These are phyloP conservation scores for Fusarium burgessii DNA, from an alignment of 2,329 filamentous ascomycete genomes.

Conservation along the genomic window DNA sequence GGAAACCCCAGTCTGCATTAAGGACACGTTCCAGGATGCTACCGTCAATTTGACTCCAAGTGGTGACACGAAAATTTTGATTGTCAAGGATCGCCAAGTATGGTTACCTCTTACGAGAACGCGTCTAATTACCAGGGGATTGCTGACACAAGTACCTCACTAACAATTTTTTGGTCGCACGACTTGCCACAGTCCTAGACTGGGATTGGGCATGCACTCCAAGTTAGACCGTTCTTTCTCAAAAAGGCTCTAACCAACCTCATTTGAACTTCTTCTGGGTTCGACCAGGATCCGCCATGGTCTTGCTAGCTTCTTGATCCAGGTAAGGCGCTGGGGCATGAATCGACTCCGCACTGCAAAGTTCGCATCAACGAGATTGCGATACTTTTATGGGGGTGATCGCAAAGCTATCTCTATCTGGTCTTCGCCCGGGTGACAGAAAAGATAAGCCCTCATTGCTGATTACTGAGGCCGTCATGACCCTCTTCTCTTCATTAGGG, in stretches of 20 bases:
- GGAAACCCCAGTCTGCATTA: constrained; percentile 18
- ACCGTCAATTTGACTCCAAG: constrained; percentile 32
- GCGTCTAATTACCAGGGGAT: constrained; percentile 39
- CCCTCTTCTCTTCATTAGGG: too few relatives aligned
- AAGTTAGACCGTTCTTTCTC: constrained; percentile 6
- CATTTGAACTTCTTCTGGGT: constrained; percentile 37
- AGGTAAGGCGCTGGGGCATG: neutral
- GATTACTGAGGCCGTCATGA: too few relatives aligned
- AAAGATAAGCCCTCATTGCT: neutral
- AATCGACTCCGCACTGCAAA: constrained; percentile 27
- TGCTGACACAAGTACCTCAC: constrained; percentile 50
- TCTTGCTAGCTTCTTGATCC: constrained; percentile 21
- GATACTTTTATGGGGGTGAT: neutral
- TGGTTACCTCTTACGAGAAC: constrained; percentile 45
- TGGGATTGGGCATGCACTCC: constrained; percentile 22
- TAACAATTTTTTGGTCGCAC: constrained; percentile 53
- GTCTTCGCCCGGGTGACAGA: neutral
- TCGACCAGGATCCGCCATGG: constrained; percentile 32
- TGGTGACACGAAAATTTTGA: constrained; percentile 50
- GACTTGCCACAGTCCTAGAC: constrained; percentile 16
- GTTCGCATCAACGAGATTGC: constrained; percentile 16
- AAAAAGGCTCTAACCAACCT: constrained; percentile 35
- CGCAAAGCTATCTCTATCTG: constrained; percentile 14
- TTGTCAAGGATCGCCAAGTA: constrained; percentile 48
- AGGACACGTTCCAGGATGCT: constrained; percentile 39